Percentiles rank a stretch among this genome's conserved stretches.
Conservation (phyloP, 108 stramenopile genomes). For the Nannochloropsis gaditana region DNA sequence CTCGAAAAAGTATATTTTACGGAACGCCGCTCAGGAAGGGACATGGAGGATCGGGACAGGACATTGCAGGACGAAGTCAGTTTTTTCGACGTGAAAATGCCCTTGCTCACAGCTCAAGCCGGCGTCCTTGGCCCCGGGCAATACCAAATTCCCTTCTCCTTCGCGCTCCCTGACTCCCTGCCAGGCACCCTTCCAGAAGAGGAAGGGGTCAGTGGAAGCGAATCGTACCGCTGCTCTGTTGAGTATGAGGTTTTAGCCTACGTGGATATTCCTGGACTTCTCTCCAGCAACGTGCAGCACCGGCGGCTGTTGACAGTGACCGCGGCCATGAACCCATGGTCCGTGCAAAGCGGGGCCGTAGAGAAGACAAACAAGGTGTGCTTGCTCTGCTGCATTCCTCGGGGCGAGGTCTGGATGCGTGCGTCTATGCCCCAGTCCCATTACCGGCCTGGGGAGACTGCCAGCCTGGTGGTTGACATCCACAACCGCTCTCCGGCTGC, state of each 20-base stretch:
- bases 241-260: background rate
- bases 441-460: background rate
- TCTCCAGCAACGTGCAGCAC: background rate
- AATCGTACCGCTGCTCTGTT: conserved; percentile 15
- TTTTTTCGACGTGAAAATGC: conserved; percentile 5
- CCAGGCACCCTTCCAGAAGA: background rate
- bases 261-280: background rate
- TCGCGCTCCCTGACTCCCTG: background rate
- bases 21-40: background rate
- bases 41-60: background rate
- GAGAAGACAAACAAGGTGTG: background rate
- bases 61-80: background rate
- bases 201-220: background rate
- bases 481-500: background rate
- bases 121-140: background rate
- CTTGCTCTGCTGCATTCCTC: background rate
- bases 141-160: background rate
- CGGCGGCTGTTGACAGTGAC: background rate
- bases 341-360: background rate
- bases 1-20: background rate
- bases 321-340: background rate
- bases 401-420: background rate
- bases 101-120: background rate
- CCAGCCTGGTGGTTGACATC: background rate
- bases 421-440: background rate